Evolutionary conservation across 441 rosid species (phyloP).

Genomic region (Populus hybrid): DNA sequence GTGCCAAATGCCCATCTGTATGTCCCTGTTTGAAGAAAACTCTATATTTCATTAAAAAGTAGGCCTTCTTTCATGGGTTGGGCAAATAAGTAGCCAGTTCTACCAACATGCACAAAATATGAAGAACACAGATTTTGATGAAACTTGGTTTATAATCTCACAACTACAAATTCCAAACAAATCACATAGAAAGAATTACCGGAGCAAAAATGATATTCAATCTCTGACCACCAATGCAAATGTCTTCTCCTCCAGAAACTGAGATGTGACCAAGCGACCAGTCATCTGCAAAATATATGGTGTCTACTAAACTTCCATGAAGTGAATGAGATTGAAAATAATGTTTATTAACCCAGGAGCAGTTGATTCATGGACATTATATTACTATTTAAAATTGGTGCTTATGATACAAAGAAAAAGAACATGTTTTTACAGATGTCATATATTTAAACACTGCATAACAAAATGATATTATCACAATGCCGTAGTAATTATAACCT

Average conservation of each 20-base stretch:
- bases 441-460: background rate
- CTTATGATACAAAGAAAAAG: background rate
- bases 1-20: constrained; percentile 83
- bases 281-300: constrained; percentile 44
- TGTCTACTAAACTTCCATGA: constrained; percentile 16
- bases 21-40: constrained; percentile 67
- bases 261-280: constrained; percentile 70
- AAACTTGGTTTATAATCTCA: background rate
- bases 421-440: no score
- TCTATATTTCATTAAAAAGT: constrained; percentile 2
- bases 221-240: constrained; percentile 74
- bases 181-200: constrained; percentile 32
- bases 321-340: constrained; percentile 9
- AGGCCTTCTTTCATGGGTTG: background rate
- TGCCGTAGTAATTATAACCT: constrained; percentile 26
- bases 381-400: background rate
- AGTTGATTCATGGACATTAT: background rate
- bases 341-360: background rate
- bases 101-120: background rate
- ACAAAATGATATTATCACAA: background rate
- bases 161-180: background rate
- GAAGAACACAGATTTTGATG: background rate
- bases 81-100: background rate
- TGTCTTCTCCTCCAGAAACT: constrained; percentile 76
- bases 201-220: constrained; percentile 70